phyloP scores from a whole-genome alignment of 805 yeast species.

The Tetrapisispora fleetii region DNA sequence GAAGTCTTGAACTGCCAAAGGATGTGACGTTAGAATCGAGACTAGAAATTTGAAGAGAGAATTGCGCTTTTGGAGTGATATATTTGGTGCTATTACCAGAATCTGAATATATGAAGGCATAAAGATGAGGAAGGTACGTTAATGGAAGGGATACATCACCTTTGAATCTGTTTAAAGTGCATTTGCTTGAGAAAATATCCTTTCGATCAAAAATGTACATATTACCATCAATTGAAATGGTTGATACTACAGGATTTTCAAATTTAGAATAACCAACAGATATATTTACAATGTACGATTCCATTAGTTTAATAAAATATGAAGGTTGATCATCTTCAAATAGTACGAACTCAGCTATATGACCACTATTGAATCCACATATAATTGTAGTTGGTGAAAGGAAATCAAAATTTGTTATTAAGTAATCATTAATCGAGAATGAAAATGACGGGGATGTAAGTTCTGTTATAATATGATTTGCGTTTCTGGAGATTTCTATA shows the following conservation, averaged over 20 bases:
- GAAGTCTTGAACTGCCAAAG: constrained; percentile 33
- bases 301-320: constrained; percentile 31
- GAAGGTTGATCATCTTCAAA: constrained; percentile 28
- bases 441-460: constrained; percentile 19
- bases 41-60: constrained; percentile 29
- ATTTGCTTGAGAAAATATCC: constrained; percentile 25
- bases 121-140: constrained; percentile 27
- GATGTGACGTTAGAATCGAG: constrained; percentile 35
- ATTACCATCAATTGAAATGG: constrained; percentile 37
- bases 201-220: constrained; percentile 29
- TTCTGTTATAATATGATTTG: not conserved
- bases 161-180: constrained; percentile 25
- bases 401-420: constrained; percentile 42
- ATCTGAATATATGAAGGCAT: constrained; percentile 34
- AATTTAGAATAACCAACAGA: constrained; percentile 29
- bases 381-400: constrained; percentile 35
- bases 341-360: constrained; percentile 45
- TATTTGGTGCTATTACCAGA: constrained; percentile 32
- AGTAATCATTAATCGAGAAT: constrained; percentile 18
- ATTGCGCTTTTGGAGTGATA: constrained; percentile 31
- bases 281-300: constrained; percentile 31
- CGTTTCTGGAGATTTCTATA: constrained; percentile 28
- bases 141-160: constrained; percentile 24
- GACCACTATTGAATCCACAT: constrained; percentile 52
- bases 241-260: constrained; percentile 27